Percentiles rank a stretch among this genome's conserved stretches.
These are phyloP conservation scores for Linum lewisii DNA, from an alignment of 345 rosid genomes.

Conservation along the genomic window DNA sequence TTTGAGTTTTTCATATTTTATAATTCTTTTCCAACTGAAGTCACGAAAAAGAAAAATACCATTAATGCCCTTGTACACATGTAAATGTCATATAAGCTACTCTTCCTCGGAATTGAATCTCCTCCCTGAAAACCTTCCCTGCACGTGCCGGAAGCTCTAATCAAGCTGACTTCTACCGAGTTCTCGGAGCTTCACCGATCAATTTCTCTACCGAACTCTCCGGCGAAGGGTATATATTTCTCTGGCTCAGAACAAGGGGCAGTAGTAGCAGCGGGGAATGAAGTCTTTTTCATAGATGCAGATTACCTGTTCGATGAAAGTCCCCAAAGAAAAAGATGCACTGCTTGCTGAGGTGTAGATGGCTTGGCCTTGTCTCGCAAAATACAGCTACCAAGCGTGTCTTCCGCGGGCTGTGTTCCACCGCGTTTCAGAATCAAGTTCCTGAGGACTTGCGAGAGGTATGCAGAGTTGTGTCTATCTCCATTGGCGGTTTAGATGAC, in stretches of 20 bases:
- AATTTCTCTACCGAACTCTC: background rate
- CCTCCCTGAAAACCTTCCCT: background rate
- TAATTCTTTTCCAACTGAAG: background rate
- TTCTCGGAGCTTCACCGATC: background rate
- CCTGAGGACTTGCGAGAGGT: conserved; percentile 31
- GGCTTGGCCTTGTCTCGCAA: conserved; percentile 13
- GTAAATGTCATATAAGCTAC: too few species aligned
- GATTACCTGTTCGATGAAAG: conserved; percentile 39
- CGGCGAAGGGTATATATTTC: background rate
- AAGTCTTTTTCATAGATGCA: background rate
- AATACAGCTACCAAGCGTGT: background rate
- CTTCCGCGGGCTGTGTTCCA: conserved; percentile 16
- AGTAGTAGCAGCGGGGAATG: background rate
- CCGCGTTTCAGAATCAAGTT: conserved; percentile 10
- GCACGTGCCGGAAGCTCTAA: background rate
- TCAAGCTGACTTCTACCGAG: background rate
- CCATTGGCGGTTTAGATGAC: conserved; percentile 73
- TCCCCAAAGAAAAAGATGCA: conserved; percentile 28
- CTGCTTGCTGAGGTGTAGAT: conserved; percentile 18
- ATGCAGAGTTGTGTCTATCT: conserved; percentile 39
- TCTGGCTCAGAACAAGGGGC: background rate
- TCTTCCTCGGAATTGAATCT: too few species aligned
- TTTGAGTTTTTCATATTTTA: too few species aligned
- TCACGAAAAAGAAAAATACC: background rate
- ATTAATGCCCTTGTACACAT: background rate